These are phyloP conservation scores for Rhytidiadelphus loreus DNA, from an alignment of 225 moss, liverwort and hornwort species.

Conservation along the genomic window DNA sequence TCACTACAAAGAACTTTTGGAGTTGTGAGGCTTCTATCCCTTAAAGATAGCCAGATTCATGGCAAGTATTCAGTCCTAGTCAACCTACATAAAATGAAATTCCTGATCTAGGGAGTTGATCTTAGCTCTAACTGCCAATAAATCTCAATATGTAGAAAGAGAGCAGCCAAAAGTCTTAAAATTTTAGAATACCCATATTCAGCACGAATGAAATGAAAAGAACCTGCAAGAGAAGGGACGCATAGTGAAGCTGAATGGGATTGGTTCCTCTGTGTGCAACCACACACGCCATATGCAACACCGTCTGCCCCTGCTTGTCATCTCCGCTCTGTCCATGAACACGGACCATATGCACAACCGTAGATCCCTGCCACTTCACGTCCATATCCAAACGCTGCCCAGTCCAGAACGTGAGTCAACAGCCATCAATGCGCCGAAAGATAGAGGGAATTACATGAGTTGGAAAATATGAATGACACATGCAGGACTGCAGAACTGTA, in stretches of 20 bases:
- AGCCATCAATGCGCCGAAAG: background rate
- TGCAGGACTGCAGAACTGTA: background rate
- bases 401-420: background rate
- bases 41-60: background rate
- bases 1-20: background rate
- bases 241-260: conserved; percentile 89
- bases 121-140: background rate
- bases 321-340: conserved; percentile 66
- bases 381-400: conserved; percentile 86
- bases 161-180: background rate
- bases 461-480: background rate
- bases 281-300: conserved; percentile 81
- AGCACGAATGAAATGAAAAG: background rate
- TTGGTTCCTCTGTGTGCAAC: conserved; percentile 61
- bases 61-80: background rate
- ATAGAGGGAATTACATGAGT: background rate
- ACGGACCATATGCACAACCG: conserved; percentile 81
- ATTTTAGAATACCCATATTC: background rate
- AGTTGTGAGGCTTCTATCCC: background rate
- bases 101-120: background rate
- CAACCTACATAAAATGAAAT: background rate
- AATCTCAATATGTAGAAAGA: background rate
- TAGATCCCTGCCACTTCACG: conserved; percentile 95
- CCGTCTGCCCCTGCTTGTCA: conserved; percentile 55
- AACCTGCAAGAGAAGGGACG: conserved; percentile 90